Conservation (phyloP, 2,329 filamentous ascomycete genomes). For the Microcyclosporella mali region DNA sequence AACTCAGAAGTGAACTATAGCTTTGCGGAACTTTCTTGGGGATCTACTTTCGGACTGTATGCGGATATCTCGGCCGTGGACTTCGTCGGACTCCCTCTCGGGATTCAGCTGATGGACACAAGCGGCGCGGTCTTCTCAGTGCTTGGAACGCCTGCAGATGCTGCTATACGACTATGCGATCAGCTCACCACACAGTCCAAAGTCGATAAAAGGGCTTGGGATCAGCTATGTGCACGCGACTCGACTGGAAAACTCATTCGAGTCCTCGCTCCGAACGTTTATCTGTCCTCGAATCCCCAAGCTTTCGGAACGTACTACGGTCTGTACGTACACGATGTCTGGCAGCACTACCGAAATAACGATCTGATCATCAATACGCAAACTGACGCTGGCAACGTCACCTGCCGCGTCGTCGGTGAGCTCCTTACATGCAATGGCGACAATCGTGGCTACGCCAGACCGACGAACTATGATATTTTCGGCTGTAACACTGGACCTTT, state of each 20-base stretch:
- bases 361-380: conserved; percentile 59
- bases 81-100: conserved; percentile 41
- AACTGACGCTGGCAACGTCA: conserved; percentile 49
- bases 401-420: conserved; percentile 41
- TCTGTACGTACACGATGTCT: conserved; percentile 46
- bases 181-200: conserved; percentile 49
- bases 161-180: conserved; percentile 50
- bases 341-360: conserved; percentile 41
- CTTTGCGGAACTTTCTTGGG: conserved; percentile 43
- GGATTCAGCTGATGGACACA: conserved; percentile 47
- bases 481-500: conserved; percentile 61
- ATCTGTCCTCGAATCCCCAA: conserved; percentile 38
- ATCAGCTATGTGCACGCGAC: conserved; percentile 49
- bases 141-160: conserved; percentile 56
- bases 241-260: conserved; percentile 33
- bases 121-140: conserved; percentile 36
- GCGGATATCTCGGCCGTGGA: conserved; percentile 36
- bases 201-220: conserved; percentile 55
- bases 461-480: conserved; percentile 58
- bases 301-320: conserved; percentile 49
- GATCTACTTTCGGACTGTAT: conserved; percentile 39
- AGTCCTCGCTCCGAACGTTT: conserved; percentile 38
- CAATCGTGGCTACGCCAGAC: conserved; percentile 47
- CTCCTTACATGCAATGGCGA: conserved; percentile 39
- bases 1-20: conserved; percentile 39